Conservation (phyloP, 2,329 filamentous ascomycete species). For the Xenoacremonium recifei region DNA sequence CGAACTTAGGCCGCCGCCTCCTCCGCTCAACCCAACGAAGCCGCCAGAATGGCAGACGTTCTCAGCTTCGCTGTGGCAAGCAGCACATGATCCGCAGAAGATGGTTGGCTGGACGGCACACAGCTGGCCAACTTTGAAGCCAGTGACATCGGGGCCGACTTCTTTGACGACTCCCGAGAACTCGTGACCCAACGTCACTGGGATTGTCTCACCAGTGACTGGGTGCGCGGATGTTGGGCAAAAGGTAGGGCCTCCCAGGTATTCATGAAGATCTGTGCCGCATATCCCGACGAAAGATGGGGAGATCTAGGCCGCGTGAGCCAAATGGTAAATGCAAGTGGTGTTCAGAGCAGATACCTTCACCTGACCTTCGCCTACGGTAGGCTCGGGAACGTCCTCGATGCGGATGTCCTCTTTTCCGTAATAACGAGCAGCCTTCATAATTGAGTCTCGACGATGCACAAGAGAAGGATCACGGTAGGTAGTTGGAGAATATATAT, state of each 20-base stretch:
- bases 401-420: slow-evolving; percentile 55
- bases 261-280: slow-evolving; percentile 35
- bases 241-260: slow-evolving; percentile 32
- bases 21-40: slow-evolving; percentile 32
- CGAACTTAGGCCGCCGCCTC: slow-evolving; percentile 57
- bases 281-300: slow-evolving; percentile 49
- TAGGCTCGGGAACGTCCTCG: slow-evolving; percentile 47
- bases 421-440: slow-evolving; percentile 55
- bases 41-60: slow-evolving; percentile 55
- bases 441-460: no score
- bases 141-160: slow-evolving; percentile 49
- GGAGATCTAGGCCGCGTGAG: slow-evolving; percentile 16
- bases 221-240: slow-evolving; percentile 53
- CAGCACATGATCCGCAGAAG: slow-evolving; percentile 53
- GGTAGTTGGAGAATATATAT: no score
- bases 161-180: slow-evolving; percentile 60
- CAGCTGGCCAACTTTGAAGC: slow-evolving; percentile 51
- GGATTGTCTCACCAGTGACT: slow-evolving; percentile 55
- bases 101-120: slow-evolving; percentile 62
- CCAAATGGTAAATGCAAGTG: fast-evolving
- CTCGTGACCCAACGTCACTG: slow-evolving; percentile 64
- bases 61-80: slow-evolving; percentile 50
- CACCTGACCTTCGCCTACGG: slow-evolving; percentile 50
- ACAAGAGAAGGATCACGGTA: no score
- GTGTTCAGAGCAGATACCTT: slow-evolving; percentile 22